Conservation (phyloP, 2,329 filamentous ascomycete genomes). For the Aureobasidium uvarum region DNA sequence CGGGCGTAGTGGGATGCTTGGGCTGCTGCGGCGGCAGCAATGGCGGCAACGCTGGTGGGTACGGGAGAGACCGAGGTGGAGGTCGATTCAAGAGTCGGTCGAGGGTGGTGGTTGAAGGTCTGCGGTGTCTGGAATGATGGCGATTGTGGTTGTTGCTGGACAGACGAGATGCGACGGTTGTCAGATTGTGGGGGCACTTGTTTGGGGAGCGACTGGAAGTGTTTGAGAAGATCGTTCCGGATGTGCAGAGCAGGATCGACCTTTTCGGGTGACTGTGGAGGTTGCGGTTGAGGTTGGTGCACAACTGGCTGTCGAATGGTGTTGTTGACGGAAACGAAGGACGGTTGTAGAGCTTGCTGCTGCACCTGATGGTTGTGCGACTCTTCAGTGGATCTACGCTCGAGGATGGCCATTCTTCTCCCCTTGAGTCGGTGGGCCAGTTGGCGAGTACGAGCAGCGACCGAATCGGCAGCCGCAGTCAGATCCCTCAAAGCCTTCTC, state of each 20-base stretch:
- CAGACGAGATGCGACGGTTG: conserved; percentile 32
- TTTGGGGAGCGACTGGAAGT: conserved; percentile 61
- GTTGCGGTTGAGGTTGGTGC: conserved; percentile 11
- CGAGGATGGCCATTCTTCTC: conserved; percentile 68
- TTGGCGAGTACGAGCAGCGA: conserved; percentile 69
- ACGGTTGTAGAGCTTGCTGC: conserved; percentile 31
- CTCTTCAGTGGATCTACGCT: conserved; percentile 55
- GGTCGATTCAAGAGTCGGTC: not conserved
- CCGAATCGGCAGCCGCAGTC: conserved; percentile 73
- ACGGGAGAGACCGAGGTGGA: conserved; percentile 25
- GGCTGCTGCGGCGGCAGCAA: conserved; percentile 21
- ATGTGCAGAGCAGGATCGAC: conserved; percentile 53
- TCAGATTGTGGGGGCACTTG: conserved; percentile 40
- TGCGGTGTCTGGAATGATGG: conserved; percentile 15
- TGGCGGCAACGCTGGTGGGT: conserved; percentile 12
- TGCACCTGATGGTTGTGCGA: conserved; percentile 28
- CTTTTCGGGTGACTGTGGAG: not conserved
- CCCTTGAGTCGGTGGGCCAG: conserved; percentile 78
- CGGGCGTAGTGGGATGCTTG: not conserved
- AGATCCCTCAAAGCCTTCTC: conserved; percentile 74
- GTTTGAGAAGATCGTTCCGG: conserved; percentile 60
- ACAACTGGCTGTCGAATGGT: not conserved
- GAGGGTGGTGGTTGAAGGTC: not conserved
- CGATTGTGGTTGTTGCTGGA: conserved; percentile 22
- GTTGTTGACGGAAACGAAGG: conserved; percentile 60